These are phyloP conservation scores for Apostasia ramifera DNA, from an alignment of 106 monocot genomes.

Conservation along the genomic window DNA sequence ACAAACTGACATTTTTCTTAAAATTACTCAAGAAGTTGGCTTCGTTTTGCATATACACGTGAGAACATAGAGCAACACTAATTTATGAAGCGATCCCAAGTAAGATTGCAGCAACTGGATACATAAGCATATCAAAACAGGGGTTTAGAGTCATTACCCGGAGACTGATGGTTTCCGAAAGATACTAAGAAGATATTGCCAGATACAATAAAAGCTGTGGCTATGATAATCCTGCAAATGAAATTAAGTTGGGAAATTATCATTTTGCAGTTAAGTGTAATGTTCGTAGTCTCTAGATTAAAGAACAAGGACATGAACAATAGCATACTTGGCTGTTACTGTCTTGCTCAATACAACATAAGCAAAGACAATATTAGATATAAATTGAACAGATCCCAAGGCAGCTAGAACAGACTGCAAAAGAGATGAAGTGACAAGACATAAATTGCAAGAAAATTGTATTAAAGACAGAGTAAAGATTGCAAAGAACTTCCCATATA, in stretches of 20 bases:
- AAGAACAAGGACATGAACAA: background rate
- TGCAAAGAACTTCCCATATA: too few relatives aligned
- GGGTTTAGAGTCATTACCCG: slow-evolving; percentile 38
- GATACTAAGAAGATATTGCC: slow-evolving; percentile 93
- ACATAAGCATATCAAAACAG: too few relatives aligned
- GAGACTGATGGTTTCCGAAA: slow-evolving; percentile 98
- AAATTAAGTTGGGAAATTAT: background rate
- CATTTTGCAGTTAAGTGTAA: background rate
- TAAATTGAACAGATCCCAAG: slow-evolving; percentile 90
- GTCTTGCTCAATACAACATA: slow-evolving; percentile 89
- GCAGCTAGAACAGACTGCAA: slow-evolving; percentile 98
- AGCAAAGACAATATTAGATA: slow-evolving; percentile 95
- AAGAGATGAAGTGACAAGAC: background rate
- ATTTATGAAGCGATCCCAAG: too few relatives aligned
- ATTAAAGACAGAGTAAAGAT: background rate
- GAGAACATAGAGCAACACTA: too few relatives aligned
- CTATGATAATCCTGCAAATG: slow-evolving; percentile 72
- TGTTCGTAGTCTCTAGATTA: background rate
- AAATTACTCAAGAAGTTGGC: too few relatives aligned
- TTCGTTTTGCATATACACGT: too few relatives aligned
- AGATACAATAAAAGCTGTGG: slow-evolving; percentile 84
- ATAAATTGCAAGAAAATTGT: background rate
- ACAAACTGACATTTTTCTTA: too few relatives aligned
- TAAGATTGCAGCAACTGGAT: too few relatives aligned
- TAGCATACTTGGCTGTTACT: slow-evolving; percentile 70